phyloP scores from a whole-genome alignment of 441 rosid species.

The Monsonia emarginata region DNA sequence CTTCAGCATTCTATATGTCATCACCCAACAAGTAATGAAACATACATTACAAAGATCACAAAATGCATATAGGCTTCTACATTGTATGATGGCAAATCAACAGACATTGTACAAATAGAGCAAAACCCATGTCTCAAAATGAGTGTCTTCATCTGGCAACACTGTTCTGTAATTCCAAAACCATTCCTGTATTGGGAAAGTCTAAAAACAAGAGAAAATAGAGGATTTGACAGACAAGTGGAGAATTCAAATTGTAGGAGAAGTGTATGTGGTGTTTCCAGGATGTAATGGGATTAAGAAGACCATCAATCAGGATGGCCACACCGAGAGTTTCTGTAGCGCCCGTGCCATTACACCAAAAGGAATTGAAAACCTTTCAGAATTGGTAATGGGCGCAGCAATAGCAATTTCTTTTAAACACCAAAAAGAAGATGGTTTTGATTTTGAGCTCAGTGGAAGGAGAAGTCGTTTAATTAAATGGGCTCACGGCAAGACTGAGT shows the following conservation, averaged over 20 bases:
- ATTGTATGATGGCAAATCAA: no score
- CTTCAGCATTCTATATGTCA: neutral
- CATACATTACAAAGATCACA: no score
- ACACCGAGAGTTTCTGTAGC: constrained; percentile 33
- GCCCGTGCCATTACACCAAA: constrained; percentile 76
- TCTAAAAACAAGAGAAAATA: no score
- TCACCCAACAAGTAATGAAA: neutral
- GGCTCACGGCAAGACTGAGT: constrained; percentile 59
- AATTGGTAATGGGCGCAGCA: constrained; percentile 81
- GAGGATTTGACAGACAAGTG: no score
- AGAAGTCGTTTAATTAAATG: constrained; percentile 59
- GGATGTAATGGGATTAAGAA: constrained; percentile 39
- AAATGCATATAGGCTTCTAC: no score
- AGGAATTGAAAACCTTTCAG: constrained; percentile 45
- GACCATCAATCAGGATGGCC: constrained; percentile 69
- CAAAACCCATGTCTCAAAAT: no score
- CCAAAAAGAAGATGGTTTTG: neutral
- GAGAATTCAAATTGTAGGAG: neutral
- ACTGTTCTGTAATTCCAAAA: no score
- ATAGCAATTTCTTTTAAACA: rapidly evolving
- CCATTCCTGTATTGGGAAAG: no score
- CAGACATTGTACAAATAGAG: no score
- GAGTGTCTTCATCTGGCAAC: no score
- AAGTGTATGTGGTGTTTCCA: constrained; percentile 71
- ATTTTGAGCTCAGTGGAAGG: constrained; percentile 82